Percentiles rank a stretch among this genome's conserved stretches.
Evolutionary conservation across 805 yeast species (phyloP).

Genomic region (Brettanomyces sp.): DNA sequence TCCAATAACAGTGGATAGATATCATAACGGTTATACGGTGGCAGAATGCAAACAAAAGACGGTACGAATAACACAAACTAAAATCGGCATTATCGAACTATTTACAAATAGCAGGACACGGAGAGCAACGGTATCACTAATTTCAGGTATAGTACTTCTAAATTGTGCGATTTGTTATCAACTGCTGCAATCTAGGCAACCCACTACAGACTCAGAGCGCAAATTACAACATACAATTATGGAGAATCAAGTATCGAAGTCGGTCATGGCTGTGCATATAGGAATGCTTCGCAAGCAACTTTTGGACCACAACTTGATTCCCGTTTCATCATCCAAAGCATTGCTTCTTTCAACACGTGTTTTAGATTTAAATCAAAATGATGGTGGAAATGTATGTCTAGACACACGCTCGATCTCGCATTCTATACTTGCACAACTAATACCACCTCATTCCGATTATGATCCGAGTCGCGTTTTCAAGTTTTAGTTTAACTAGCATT

Average conservation of each 20-base stretch:
- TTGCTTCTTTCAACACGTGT: conserved; percentile 6
- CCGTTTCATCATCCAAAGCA: conserved; percentile 9
- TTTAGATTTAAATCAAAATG: background rate
- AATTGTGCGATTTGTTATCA: background rate
- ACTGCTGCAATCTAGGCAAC: background rate
- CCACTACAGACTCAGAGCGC: conserved; percentile 2
- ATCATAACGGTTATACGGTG: no score
- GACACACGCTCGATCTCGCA: conserved; percentile 6
- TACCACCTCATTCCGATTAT: conserved; percentile 15
- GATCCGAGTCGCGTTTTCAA: conserved; percentile 5
- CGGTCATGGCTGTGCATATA: conserved; percentile 16
- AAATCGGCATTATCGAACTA: conserved; percentile 1
- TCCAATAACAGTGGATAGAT: conserved; percentile 3
- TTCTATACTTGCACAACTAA: conserved; percentile 6
- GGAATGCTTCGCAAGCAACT: conserved; percentile 13
- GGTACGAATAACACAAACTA: no score
- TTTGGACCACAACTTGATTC: conserved; percentile 8
- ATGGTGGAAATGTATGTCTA: background rate
- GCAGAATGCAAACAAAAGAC: no score
- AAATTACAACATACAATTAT: conserved; percentile 10
- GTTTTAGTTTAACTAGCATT: background rate
- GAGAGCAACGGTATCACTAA: background rate
- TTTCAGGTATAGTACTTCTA: background rate
- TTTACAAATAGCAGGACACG: conserved; percentile 4
- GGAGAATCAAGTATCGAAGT: conserved; percentile 13